Base-by-base conservation (phyloP, 768 basidiomycete species). In the Daedaleopsis sinensis region DNA sequence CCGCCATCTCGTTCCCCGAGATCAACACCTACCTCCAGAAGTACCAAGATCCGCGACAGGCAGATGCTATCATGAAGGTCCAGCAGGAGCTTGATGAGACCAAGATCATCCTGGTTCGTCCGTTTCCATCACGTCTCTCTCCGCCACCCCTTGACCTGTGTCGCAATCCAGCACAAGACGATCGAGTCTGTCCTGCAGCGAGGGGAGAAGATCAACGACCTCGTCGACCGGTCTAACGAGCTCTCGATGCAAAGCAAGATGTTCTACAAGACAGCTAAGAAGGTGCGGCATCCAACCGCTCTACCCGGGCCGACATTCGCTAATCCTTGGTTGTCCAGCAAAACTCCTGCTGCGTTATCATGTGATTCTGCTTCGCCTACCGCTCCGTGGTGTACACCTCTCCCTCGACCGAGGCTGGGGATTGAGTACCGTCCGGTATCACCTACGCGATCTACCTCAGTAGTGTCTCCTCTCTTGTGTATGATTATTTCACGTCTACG, bases 201-300 rank as follows among this genome's bases (percentile, higher is more conserved):
- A 13, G 97, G 97, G 47, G 96, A 98, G 84, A 95, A 94, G 77
- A 82, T 99, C 48, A 95, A 98, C 74, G 93, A 93, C 73, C 80
- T 98, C 10, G 96, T 98, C 13, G 96, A 98, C 69, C 85, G 96
- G 42, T 97, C 95, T 58, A 89, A 92, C 71, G 89, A 90, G 37
- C 76, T 98, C 57, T 93, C 94, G 42, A 79, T 85, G 16, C 93
- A 95, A 78, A 93, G 87, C 77, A 98, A 98, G 87, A 91, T 93
- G 90, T 99, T 99, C 74, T 98, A 98, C 81, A 97, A 98, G 89
- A 97, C 96, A 9, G 94, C 96, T 2, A 98, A 98, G 90, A 96
- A 96, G 90, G 96, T 94, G 57, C 54, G 83, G 70, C 3, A 12
- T 19, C 52, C 35, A 19, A n/a, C 11, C 19, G 12, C 24, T 18